phyloP scores from a whole-genome alignment of 805 yeast genomes.

The Wickerhamiella parazyma region DNA sequence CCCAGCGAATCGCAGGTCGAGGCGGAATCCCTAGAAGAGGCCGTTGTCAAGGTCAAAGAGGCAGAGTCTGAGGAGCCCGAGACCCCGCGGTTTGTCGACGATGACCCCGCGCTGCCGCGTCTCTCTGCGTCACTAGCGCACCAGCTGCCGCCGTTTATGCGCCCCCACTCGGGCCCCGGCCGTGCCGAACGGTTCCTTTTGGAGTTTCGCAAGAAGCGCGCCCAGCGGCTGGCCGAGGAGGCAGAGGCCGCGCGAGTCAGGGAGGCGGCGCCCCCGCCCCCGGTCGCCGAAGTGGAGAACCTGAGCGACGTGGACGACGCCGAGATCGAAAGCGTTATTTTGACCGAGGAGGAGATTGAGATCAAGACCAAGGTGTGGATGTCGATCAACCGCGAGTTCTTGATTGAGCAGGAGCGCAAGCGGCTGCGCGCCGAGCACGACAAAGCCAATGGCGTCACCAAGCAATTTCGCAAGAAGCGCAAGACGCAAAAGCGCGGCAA shows the following conservation, averaged over 20 bases:
- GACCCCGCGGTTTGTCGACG: too few species aligned
- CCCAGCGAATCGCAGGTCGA: conserved; percentile 1
- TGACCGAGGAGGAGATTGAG: conserved; percentile 55
- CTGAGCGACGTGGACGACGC: conserved; percentile 75
- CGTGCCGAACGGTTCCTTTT: conserved; percentile 17
- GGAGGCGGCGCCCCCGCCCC: background rate
- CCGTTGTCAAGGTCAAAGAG: too few species aligned
- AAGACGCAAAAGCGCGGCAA: conserved; percentile 25
- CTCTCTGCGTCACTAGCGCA: background rate
- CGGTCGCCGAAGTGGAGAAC: conserved; percentile 45
- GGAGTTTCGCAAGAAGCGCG: conserved; percentile 19
- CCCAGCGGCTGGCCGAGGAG: conserved; percentile 11
- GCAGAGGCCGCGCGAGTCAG: conserved; percentile 12
- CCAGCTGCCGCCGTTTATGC: background rate
- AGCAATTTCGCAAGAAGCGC: conserved; percentile 33
- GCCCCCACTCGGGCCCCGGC: conserved; percentile 9
- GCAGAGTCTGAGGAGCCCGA: conserved; percentile 1
- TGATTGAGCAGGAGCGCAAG: conserved; percentile 74
- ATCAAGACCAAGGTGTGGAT: conserved; percentile 81
- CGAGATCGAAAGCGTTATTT: conserved; percentile 47
- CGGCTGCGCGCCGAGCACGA: conserved; percentile 78
- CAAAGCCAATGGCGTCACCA: conserved; percentile 60
- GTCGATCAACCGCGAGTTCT: conserved; percentile 72
- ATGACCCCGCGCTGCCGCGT: background rate
- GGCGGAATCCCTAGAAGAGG: too few species aligned